Base-by-base conservation (phyloP, 108 stramenopile species). In the Skeletonema tropicum region DNA sequence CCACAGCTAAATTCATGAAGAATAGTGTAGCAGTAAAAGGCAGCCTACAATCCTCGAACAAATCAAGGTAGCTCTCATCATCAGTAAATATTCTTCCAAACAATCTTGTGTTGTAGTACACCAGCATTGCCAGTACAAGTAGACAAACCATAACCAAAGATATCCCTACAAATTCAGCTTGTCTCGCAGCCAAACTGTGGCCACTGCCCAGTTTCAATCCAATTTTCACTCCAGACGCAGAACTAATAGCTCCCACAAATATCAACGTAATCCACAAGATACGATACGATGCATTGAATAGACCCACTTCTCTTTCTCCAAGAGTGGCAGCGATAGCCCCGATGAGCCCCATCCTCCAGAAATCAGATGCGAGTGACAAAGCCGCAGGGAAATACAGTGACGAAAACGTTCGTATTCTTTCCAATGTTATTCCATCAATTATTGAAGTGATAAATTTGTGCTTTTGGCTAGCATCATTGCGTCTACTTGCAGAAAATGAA, bases 211-310 rank as follows among this genome's bases (percentile, higher is more conserved):
- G 39, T 36, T 84, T 76, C 14, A 76, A 11, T 46, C 78, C 79
- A 76, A 86, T 79, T 33, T 88, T 79, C 79, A 88, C 80, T 2
- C 83, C 42, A 70, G 68, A 58, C 73, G 84, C 64, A 75, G 48
- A 25, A 65, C 72, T 52, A 77, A 61, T 68, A 60, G 91, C 85
- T 32, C 79, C 83, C 11, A 92, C 83, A 36, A 93, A 68, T 11
- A 86, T 90, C 60, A 95, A 68, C 2, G 85, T 85, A 62, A 95
- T 95, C 94, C 94, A 95, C 73, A 95, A 85, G 70, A 95, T 89
- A 19, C 92, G 85, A 70, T 95, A 95, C 3, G 89, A 88, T 3
- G 94, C 89, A 74, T 95, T 95, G 80, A 95, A 95, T 23, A 95
- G 83, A 5, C 88, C 94, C 12, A 93, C 85, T 63, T 91, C 87